Evolutionary conservation across 2,329 filamentous ascomycete species (phyloP).

Genomic region (Arthrocladium fulminans): DNA sequence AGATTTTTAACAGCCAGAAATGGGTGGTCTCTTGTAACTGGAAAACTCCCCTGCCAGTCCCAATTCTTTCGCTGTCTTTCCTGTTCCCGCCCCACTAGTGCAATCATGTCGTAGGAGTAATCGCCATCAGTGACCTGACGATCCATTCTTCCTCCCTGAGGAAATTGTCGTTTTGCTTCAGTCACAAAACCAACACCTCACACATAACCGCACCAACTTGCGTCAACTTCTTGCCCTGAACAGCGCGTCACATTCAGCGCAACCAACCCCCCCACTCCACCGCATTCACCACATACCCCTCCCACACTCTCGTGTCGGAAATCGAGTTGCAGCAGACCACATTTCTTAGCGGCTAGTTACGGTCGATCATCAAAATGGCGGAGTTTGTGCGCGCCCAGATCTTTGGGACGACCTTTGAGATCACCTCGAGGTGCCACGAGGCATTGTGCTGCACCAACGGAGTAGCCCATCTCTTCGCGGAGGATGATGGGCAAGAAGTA

Average conservation of each 20-base stretch:
- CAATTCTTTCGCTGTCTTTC: background rate
- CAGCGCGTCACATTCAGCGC: background rate
- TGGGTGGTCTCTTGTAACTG: no score
- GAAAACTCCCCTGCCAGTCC: no score
- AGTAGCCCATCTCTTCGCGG: constrained; percentile 52
- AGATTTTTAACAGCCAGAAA: no score
- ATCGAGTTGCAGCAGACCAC: background rate
- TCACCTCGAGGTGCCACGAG: constrained; percentile 90
- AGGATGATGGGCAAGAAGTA: constrained; percentile 76
- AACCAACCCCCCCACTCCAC: background rate
- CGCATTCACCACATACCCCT: background rate
- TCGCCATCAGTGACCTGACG: background rate
- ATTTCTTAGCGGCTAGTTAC: background rate
- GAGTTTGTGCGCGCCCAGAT: constrained; percentile 99
- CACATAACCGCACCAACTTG: no score
- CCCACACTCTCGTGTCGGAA: background rate
- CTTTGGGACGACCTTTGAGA: constrained; percentile 98
- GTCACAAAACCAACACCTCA: no score
- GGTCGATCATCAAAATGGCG: constrained; percentile 60
- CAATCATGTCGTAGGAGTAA: background rate
- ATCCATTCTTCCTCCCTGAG: background rate
- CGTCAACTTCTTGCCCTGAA: no score
- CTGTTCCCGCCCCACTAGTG: background rate
- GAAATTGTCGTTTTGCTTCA: background rate
- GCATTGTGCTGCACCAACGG: constrained; percentile 55